These are phyloP conservation scores for Fusarium verrucosum DNA, from an alignment of 2,329 filamentous ascomycete species.

Conservation along the genomic window DNA sequence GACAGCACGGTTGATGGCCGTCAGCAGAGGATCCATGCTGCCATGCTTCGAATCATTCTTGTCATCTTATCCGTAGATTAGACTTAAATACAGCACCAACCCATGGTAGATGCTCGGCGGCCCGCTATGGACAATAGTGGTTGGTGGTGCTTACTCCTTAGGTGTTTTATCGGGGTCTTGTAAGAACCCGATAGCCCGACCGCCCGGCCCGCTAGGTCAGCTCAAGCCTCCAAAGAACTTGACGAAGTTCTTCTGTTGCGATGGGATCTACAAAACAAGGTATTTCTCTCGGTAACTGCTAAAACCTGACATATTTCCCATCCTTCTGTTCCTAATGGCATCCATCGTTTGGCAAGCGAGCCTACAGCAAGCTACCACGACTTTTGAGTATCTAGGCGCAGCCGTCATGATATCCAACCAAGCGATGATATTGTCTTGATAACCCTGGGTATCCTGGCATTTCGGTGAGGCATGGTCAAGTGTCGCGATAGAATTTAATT, in stretches of 20 bases:
- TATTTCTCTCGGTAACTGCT: not conserved
- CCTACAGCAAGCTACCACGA: not conserved
- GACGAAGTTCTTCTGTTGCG: not conserved
- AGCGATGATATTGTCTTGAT: not conserved
- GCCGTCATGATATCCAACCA: not conserved
- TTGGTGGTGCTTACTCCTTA: conserved; percentile 3
- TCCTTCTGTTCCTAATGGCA: not conserved
- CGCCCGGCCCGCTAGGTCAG: conserved; percentile 9
- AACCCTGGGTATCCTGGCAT: not conserved
- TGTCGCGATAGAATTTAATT: not conserved
- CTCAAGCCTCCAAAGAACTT: not conserved
- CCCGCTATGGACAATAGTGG: conserved; percentile 7
- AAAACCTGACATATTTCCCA: not conserved
- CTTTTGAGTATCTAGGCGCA: not conserved
- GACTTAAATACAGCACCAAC: not conserved
- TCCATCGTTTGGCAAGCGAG: not conserved
- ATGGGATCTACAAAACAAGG: conserved; percentile 3
- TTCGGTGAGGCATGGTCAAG: not conserved
- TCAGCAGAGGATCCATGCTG: conserved; percentile 11
- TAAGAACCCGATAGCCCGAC: conserved; percentile 47
- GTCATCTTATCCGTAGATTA: too few relatives aligned
- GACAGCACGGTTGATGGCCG: not conserved
- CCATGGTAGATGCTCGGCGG: not conserved
- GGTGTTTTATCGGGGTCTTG: conserved; percentile 46
- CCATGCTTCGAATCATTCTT: too few relatives aligned